Conservation (phyloP, 352 stramenopile species). For the Globisporangium ultimum region DNA sequence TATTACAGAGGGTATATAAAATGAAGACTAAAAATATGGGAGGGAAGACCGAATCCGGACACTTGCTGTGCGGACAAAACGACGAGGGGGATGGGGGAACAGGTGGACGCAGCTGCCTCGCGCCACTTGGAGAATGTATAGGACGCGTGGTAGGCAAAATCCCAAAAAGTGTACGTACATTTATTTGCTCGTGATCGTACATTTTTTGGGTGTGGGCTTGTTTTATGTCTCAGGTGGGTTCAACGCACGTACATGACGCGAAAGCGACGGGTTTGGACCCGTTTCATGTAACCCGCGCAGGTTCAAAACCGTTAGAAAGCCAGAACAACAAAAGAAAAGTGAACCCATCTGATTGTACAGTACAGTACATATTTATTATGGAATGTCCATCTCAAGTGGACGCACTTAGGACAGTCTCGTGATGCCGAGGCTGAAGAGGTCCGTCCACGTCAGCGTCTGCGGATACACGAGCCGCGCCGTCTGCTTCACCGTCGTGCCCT, state of each 20-base stretch:
- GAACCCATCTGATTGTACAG: too few relatives aligned
- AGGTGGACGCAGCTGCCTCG: too few relatives aligned
- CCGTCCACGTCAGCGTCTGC: background rate
- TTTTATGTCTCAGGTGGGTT: background rate
- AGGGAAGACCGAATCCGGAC: background rate
- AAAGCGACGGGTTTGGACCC: too few relatives aligned
- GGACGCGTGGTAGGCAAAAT: background rate
- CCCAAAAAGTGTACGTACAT: background rate
- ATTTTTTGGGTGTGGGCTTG: background rate
- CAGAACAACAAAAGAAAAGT: too few relatives aligned
- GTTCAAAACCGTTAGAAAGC: too few relatives aligned
- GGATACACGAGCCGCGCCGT: conserved; percentile 8
- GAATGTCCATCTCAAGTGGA: too few relatives aligned
- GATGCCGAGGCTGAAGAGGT: conserved; percentile 1
- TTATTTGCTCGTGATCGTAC: background rate
- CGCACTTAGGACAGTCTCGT: too few relatives aligned
- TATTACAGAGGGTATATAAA: too few relatives aligned
- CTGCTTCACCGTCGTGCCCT: conserved; percentile 6
- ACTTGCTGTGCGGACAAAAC: background rate
- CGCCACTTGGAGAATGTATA: background rate
- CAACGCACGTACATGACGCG: background rate
- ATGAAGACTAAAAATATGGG: too few relatives aligned
- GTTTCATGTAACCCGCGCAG: too few relatives aligned
- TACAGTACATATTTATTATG: too few relatives aligned
- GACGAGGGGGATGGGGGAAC: background rate